phyloP scores from a whole-genome alignment of 2,329 filamentous ascomycete species.

The Didymella sp. region DNA sequence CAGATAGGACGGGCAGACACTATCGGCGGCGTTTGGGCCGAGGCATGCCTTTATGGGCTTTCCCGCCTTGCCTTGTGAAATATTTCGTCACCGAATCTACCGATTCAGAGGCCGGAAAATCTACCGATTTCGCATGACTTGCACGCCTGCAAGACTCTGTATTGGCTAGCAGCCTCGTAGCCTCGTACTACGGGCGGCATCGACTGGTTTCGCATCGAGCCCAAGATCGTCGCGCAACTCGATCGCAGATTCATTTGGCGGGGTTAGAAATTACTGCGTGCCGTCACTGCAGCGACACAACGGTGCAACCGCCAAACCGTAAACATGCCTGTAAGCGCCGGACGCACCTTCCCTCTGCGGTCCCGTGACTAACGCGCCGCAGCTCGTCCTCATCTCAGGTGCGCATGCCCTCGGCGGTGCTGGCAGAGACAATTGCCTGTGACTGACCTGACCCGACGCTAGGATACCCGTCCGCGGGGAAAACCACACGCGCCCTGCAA shows the following conservation, averaged over 20 bases:
- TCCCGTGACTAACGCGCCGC: conserved; percentile 30
- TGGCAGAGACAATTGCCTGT: conserved; percentile 4
- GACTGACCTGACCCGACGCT: conserved; percentile 67
- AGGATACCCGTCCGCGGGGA: conserved; percentile 69
- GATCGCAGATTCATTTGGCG: conserved; percentile 3
- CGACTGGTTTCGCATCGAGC: conserved; percentile 16
- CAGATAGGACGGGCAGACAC: conserved; percentile 3
- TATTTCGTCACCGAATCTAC: conserved; percentile 29
- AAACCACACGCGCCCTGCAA: conserved; percentile 67
- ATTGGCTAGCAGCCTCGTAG: conserved; percentile 1
- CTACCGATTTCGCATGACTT: conserved; percentile 25
- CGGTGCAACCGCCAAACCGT: not conserved
- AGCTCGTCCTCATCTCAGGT: conserved; percentile 66
- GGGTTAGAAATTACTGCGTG: not conserved
- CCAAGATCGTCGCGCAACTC: conserved; percentile 11
- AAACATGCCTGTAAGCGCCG: conserved; percentile 38
- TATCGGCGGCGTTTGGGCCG: conserved; percentile 23
- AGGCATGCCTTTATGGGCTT: conserved; percentile 13
- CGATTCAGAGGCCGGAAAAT: conserved; percentile 25
- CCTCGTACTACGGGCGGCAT: conserved; percentile 4
- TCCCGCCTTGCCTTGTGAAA: conserved; percentile 19
- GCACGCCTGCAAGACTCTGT: not conserved
- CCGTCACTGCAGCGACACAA: not conserved
- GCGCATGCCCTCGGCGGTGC: conserved; percentile 7
- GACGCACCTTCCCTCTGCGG: conserved; percentile 16